Evolutionary conservation across 2,329 filamentous ascomycete genomes (phyloP).

Genomic region (Xylariaceae sp.): DNA sequence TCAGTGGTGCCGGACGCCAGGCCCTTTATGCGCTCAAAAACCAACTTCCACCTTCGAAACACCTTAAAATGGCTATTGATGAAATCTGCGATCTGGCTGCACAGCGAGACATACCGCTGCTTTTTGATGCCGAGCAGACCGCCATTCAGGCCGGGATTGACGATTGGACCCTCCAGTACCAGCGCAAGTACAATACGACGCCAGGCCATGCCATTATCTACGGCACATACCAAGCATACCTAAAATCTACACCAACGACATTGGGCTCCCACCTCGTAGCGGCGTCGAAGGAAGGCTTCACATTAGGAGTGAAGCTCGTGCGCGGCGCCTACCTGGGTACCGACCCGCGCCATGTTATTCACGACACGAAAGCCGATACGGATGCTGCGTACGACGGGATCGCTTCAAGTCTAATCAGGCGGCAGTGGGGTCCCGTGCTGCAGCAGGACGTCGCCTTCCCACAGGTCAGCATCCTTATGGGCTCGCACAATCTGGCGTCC

Average conservation of each 20-base stretch:
- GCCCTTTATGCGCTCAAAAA: slow-evolving; percentile 71
- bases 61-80: slow-evolving; percentile 73
- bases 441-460: slow-evolving; percentile 56
- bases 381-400: slow-evolving; percentile 76
- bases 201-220: slow-evolving; percentile 72
- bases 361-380: slow-evolving; percentile 74
- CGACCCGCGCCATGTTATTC: slow-evolving; percentile 72
- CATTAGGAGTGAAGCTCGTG: slow-evolving; percentile 76
- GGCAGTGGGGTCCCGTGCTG: slow-evolving; percentile 64
- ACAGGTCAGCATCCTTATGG: slow-evolving; percentile 70
- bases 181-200: slow-evolving; percentile 74
- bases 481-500: slow-evolving; percentile 80
- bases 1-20: slow-evolving; percentile 80
- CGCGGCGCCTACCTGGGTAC: slow-evolving; percentile 75
- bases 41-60: slow-evolving; percentile 65
- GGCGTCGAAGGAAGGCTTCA: slow-evolving; percentile 66
- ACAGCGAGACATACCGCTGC: slow-evolving; percentile 70
- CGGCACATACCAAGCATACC: slow-evolving; percentile 79
- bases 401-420: slow-evolving; percentile 68
- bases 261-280: slow-evolving; percentile 64
- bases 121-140: slow-evolving; percentile 88
- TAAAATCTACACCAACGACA: slow-evolving; percentile 65
- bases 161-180: slow-evolving; percentile 78
- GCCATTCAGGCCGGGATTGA: slow-evolving; percentile 80
- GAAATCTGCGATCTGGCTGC: slow-evolving; percentile 76